Conservation (phyloP, 768 basidiomycete genomes). For the Hypsizygus marmoreus region DNA sequence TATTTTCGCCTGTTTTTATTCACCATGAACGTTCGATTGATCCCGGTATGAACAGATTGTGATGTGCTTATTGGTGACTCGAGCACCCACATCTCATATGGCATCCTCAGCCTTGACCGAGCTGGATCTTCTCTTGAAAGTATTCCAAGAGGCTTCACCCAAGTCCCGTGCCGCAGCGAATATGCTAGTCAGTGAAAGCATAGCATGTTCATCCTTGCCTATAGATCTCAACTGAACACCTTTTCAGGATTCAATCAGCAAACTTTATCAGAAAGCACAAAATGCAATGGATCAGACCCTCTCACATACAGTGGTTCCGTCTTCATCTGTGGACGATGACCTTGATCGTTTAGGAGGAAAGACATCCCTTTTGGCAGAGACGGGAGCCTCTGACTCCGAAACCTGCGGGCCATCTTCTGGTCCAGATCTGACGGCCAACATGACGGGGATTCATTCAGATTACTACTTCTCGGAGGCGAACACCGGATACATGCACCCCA, state of each 20-base stretch:
- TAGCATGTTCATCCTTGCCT: neutral
- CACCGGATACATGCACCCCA: conserved; percentile 42
- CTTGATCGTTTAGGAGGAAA: conserved; percentile 59
- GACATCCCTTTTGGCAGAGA: conserved; percentile 43
- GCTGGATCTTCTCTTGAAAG: conserved; percentile 40
- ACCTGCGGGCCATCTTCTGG: conserved; percentile 4
- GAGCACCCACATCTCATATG: conserved; percentile 50
- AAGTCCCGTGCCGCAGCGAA: conserved; percentile 46
- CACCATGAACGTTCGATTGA: too few species aligned
- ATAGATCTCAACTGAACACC: neutral
- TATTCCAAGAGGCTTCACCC: conserved; percentile 51
- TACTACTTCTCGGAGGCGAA: conserved; percentile 6
- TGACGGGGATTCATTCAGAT: conserved; percentile 17
- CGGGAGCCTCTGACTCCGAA: conserved; percentile 8
- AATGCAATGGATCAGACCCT: conserved; percentile 35
- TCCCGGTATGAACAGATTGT: too few species aligned
- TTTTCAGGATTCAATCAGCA: conserved; percentile 42
- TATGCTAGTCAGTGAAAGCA: conserved; percentile 42
- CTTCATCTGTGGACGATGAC: conserved; percentile 46
- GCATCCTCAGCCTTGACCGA: conserved; percentile 49
- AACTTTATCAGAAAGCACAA: conserved; percentile 45
- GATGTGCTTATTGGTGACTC: conserved; percentile 56
- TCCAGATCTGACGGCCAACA: conserved; percentile 1
- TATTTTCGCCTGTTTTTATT: conserved; percentile 3
- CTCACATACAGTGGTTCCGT: too few species aligned